Percentiles rank a stretch among this genome's conserved stretches.
Conservation (phyloP, 176 grass and related monocot genomes). For the Urochloa ruziziensis region DNA sequence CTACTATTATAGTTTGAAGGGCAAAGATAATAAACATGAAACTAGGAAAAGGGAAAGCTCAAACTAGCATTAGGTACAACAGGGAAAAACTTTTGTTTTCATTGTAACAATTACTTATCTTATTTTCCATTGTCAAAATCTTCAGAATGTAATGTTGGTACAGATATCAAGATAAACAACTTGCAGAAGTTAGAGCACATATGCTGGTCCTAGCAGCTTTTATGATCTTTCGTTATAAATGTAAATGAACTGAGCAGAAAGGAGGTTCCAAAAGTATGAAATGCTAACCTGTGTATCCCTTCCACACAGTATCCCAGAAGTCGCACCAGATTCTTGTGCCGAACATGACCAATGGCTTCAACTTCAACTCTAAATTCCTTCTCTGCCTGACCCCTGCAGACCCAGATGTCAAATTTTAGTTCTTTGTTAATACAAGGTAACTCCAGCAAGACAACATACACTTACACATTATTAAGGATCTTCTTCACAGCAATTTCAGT, state of each 20-base stretch:
- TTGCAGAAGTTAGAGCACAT: conserved; percentile 2
- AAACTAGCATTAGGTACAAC: background rate
- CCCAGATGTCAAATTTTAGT: conserved; percentile 18
- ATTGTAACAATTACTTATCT: background rate
- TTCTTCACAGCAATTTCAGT: conserved; percentile 94
- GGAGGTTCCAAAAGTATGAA: conserved; percentile 33
- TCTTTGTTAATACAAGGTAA: conserved; percentile 26
- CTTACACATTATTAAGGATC: conserved; percentile 96
- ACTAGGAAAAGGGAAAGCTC: background rate
- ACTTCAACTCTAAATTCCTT: conserved; percentile 98
- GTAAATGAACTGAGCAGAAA: background rate
- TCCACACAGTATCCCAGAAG: conserved; percentile 93
- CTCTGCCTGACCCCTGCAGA: conserved; percentile 87
- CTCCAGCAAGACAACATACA: conserved; percentile 21
- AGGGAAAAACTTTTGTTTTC: background rate
- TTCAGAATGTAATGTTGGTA: background rate
- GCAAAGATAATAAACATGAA: conserved; percentile 17
- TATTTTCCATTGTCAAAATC: conserved; percentile 1
- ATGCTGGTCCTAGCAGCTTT: conserved; percentile 8
- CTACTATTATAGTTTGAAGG: background rate
- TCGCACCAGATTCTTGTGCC: conserved; percentile 91
- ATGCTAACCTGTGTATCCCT: conserved; percentile 79
- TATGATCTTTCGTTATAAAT: background rate
- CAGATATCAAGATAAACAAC: conserved; percentile 13
- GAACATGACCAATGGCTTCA: conserved; percentile 95